These are phyloP conservation scores for Artomyces pyxidatus DNA, from an alignment of 768 basidiomycete genomes.

Conservation along the genomic window DNA sequence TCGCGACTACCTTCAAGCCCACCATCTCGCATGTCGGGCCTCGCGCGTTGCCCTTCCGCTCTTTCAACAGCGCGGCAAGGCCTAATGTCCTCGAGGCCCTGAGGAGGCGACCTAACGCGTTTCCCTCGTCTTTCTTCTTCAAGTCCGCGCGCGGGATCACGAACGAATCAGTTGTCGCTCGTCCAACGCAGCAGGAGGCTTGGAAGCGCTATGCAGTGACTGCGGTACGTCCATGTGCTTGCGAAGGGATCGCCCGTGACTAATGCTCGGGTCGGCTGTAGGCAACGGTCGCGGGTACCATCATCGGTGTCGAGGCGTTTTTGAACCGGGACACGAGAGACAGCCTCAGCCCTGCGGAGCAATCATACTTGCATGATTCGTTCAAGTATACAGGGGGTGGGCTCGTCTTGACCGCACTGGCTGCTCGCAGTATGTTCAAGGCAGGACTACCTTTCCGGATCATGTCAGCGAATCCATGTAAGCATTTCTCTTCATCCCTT, in stretches of 20 bases:
- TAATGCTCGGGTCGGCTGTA: conserved; percentile 19
- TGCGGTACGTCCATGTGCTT: conserved; percentile 46
- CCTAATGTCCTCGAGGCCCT: conserved; percentile 24
- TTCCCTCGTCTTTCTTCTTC: conserved; percentile 18
- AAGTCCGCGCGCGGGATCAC: conserved; percentile 34
- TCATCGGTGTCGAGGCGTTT: conserved; percentile 52
- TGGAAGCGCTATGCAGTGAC: conserved; percentile 47
- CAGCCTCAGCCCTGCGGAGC: conserved; percentile 51
- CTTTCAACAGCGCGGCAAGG: conserved; percentile 24
- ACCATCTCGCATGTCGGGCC: conserved; percentile 17
- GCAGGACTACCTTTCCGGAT: conserved; percentile 54
- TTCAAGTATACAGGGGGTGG: conserved; percentile 84
- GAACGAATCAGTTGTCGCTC: conserved; percentile 36
- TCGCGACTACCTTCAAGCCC: conserved; percentile 13
- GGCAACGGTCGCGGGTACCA: conserved; percentile 67
- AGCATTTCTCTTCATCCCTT: conserved; percentile 15
- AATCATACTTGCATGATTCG: conserved; percentile 61
- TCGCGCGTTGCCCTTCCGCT: conserved; percentile 17
- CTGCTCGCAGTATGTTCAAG: conserved; percentile 70
- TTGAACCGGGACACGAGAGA: conserved; percentile 79
- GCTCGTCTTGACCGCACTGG: conserved; percentile 64
- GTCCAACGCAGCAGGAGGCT: conserved; percentile 30
- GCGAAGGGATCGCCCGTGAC: conserved; percentile 5
- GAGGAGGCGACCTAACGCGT: conserved; percentile 21
- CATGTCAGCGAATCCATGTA: conserved; percentile 81